These are phyloP conservation scores for Elaeis guineensis DNA, from an alignment of 176 grass and related monocot genomes.

Conservation along the genomic window DNA sequence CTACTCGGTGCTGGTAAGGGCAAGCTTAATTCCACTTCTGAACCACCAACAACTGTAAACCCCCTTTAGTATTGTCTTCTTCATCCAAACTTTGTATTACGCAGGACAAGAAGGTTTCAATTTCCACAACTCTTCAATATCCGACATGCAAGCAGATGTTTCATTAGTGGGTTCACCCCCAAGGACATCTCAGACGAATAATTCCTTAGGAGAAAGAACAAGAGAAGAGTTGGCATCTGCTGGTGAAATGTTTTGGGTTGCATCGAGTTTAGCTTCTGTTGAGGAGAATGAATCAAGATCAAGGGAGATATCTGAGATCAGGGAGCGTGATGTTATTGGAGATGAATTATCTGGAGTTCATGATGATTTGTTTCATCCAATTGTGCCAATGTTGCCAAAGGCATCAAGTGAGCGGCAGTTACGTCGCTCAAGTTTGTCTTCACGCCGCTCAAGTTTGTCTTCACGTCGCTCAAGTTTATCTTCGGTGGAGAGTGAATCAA, in stretches of 20 bases:
- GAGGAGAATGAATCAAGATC: constrained; percentile 18
- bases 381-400: neutral
- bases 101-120: too few relatives aligned
- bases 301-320: constrained; percentile 22
- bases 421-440: neutral
- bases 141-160: too few relatives aligned
- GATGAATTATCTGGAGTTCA: neutral
- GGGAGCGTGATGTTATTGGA: constrained; percentile 15
- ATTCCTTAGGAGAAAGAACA: too few relatives aligned
- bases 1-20: constrained; percentile 25
- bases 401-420: neutral
- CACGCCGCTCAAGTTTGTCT: neutral
- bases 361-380: neutral
- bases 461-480: neutral
- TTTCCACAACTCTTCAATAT: too few relatives aligned
- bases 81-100: too few relatives aligned
- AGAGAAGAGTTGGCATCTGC: neutral
- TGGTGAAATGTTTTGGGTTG: constrained; percentile 6
- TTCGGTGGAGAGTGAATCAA: neutral
- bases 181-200: neutral
- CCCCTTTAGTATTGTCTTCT: too few relatives aligned
- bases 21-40: neutral
- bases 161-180: constrained; percentile 6
- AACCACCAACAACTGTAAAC: too few relatives aligned
- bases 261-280: constrained; percentile 24